These are phyloP conservation scores for Aspergillus sp. DNA, from an alignment of 2,329 filamentous ascomycete genomes.

Conservation along the genomic window DNA sequence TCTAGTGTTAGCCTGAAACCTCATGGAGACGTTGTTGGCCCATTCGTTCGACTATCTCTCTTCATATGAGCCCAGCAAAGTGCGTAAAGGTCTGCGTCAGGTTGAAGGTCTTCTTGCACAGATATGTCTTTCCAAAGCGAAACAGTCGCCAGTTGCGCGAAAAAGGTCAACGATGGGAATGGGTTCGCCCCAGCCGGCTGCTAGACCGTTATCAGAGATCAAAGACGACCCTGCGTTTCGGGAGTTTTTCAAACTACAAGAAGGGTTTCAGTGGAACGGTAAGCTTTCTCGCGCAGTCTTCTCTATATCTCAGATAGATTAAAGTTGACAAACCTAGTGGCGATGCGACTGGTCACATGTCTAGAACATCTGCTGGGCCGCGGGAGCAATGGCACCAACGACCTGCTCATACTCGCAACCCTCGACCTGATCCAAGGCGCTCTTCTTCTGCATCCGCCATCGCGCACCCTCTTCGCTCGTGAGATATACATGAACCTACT, in stretches of 20 bases:
- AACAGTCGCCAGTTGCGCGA: conserved; percentile 33
- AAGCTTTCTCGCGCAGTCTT: conserved; percentile 4
- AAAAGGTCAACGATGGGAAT: conserved; percentile 37
- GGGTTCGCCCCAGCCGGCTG: conserved; percentile 36
- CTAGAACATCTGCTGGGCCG: conserved; percentile 81
- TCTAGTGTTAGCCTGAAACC: conserved; percentile 1
- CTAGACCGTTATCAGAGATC: conserved; percentile 63
- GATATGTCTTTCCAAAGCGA: conserved; percentile 68
- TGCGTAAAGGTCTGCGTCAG: conserved; percentile 87
- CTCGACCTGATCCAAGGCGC: conserved; percentile 85
- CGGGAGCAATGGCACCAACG: conserved; percentile 72
- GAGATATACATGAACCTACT: conserved; percentile 96
- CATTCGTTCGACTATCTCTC: conserved; percentile 95
- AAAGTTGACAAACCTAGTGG: conserved; percentile 46
- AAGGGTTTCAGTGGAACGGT: conserved; percentile 96
- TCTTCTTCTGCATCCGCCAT: conserved; percentile 82
- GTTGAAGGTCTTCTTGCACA: conserved; percentile 90
- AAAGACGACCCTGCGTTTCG: conserved; percentile 80
- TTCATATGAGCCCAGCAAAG: conserved; percentile 80
- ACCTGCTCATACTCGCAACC: conserved; percentile 79
- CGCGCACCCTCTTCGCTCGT: conserved; percentile 75
- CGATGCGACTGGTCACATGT: conserved; percentile 74
- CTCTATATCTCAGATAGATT: not conserved
- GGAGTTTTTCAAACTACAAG: conserved; percentile 94
- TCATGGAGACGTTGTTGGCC: conserved; percentile 85